Evolutionary conservation across 2,329 filamentous ascomycete genomes (phyloP), one percentile per base, ranked within the genome.

Genomic region (Pestalotiopsis sp.): DNA sequence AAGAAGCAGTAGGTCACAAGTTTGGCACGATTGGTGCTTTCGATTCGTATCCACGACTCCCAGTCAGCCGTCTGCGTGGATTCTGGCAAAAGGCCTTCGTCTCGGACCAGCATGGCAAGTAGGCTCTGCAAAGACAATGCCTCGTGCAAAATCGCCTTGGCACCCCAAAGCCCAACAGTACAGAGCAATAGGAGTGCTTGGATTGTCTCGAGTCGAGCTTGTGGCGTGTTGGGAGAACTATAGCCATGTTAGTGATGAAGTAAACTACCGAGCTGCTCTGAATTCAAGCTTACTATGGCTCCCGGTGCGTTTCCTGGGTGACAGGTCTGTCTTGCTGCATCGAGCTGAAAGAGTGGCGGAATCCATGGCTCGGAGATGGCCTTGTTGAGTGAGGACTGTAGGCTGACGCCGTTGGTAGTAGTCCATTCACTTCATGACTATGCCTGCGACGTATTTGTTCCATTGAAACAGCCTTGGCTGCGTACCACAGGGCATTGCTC

Each of bases 111-210:
- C 20, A 88, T 83, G 3, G 87, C 87, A 9, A 90, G 79, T 38
- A 85, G 82, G 71, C 88, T 90, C 74, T 90, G 88, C 27, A 90
- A 75, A 0, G 86, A 85, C n/a, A 90, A 74, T 0, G 88, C 86
- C 69, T 90, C 88, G 66, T 88, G 85, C 6, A 90, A 78, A 45
- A 90, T 88, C 1, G 86, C 85, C 69, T 88, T 89, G 38, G 86
- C 86, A 2, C 87, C 87, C 88, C 88, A 90, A 5, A 90, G 82
- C 0, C 88, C 88, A 9, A 89, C 84, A 0, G 87, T 86, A 71
- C 90, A 89, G 4, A 90, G 82, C 1, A 92, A 76, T 0, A 92
- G 78, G 1, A 92, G 81, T 3, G 89, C 86, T 73, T 92, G 90
- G 2, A 91, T 90, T 0, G 89, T 92, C 75, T 92, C 89, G 59